phyloP scores from a whole-genome alignment of 1,284 basidiomycete species.

The Agroathelia rolfsii region DNA sequence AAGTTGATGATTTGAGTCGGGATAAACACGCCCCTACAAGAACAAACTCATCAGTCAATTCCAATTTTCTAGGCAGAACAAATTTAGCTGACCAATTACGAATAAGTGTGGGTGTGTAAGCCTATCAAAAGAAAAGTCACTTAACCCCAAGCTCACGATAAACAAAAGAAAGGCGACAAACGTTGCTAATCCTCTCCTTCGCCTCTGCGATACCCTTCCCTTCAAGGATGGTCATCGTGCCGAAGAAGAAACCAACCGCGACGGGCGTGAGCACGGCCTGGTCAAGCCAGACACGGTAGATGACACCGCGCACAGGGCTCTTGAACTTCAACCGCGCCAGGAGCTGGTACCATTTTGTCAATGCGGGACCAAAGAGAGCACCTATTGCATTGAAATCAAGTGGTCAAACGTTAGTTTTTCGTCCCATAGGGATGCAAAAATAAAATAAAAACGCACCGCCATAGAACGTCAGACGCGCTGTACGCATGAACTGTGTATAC shows the following conservation, averaged over 20 bases:
- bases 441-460: constrained; percentile 37
- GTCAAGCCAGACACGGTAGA: constrained; percentile 65
- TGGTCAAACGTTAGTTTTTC: constrained; percentile 9
- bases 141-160: constrained; percentile 1
- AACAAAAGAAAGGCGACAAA: constrained; percentile 18
- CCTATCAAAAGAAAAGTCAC: constrained; percentile 25
- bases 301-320: constrained; percentile 42
- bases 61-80: not conserved
- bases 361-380: constrained; percentile 56
- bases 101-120: constrained; percentile 58
- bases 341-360: constrained; percentile 65
- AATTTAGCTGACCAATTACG: constrained; percentile 68
- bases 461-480: constrained; percentile 64
- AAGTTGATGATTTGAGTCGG: constrained; percentile 82
- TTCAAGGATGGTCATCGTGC: constrained; percentile 64
- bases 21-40: constrained; percentile 60
- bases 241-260: constrained; percentile 65
- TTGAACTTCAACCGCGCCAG: constrained; percentile 55
- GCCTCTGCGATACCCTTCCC: constrained; percentile 52
- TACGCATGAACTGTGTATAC: constrained; percentile 48
- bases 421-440: not conserved
- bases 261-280: constrained; percentile 65
- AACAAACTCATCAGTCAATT: constrained; percentile 3
- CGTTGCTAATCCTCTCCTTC: constrained; percentile 42
- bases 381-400: constrained; percentile 27